Evolutionary conservation across 495 filamentous ascomycete species (phyloP).

Genomic region (Lepraria neglecta): DNA sequence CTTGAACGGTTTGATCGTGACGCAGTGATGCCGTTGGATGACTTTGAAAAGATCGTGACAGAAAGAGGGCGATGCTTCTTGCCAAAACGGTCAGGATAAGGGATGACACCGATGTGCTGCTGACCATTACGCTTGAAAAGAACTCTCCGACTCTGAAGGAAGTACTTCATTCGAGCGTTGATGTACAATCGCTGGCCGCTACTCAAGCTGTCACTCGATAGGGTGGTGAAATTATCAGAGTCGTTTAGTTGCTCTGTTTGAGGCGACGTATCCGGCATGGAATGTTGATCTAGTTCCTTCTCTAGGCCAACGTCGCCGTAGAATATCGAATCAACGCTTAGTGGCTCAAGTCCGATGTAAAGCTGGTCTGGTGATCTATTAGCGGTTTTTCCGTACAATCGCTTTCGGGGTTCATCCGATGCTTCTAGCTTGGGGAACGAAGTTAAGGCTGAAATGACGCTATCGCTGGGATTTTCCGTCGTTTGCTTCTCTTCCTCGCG

Average conservation of each 20-base stretch:
- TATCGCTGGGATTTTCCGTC: neutral
- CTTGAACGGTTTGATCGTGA: constrained; percentile 21
- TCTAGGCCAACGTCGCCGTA: constrained; percentile 32
- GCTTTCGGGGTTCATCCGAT: neutral
- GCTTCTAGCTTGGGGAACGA: neutral
- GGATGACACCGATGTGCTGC: constrained; percentile 12
- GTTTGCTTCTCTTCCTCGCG: neutral
- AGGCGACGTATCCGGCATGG: too few relatives aligned
- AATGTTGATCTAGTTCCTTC: constrained; percentile 16
- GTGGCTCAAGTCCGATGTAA: constrained; percentile 31
- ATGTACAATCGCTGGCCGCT: constrained; percentile 29
- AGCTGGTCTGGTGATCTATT: constrained; percentile 16
- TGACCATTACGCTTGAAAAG: constrained; percentile 6
- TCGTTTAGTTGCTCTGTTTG: neutral
- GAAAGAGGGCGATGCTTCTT: constrained; percentile 24
- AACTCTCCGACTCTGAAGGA: constrained; percentile 21
- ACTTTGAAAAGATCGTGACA: constrained; percentile 21
- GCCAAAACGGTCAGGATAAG: constrained; percentile 23
- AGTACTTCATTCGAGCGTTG: constrained; percentile 29
- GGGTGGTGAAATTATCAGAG: constrained; percentile 14
- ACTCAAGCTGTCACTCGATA: neutral
- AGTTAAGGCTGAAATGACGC: neutral
- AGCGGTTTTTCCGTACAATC: constrained; percentile 13
- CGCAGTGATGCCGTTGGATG: constrained; percentile 4
- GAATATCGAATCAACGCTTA: constrained; percentile 39